These are phyloP conservation scores for Aspergillus nanangensis DNA, from an alignment of 495 filamentous ascomycete species.

Conservation along the genomic window DNA sequence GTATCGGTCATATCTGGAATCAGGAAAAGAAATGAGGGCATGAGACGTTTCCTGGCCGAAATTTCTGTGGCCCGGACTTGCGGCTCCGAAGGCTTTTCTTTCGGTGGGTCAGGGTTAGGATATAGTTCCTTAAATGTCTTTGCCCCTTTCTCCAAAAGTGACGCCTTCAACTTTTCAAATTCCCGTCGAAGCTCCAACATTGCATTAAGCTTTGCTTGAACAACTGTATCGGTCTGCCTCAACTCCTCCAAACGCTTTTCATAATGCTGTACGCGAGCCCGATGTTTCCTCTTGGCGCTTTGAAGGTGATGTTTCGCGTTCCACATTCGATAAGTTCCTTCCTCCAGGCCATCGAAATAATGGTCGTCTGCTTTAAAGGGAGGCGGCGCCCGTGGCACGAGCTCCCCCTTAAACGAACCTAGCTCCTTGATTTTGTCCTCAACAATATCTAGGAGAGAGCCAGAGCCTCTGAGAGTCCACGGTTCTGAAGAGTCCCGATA, in stretches of 20 bases:
- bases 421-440: conserved; percentile 43
- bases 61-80: not conserved
- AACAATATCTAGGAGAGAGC: conserved; percentile 55
- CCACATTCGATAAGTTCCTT: conserved; percentile 52
- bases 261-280: conserved; percentile 13
- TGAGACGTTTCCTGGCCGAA: conserved; percentile 37
- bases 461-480: too few species aligned
- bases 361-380: conserved; percentile 25
- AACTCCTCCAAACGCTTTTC: too few species aligned
- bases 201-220: too few species aligned
- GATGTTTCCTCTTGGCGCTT: conserved; percentile 27
- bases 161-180: conserved; percentile 48
- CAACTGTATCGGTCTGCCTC: too few species aligned
- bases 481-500: too few species aligned
- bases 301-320: not conserved
- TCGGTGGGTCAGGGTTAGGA: conserved; percentile 39
- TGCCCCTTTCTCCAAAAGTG: conserved; percentile 50
- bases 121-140: conserved; percentile 62
- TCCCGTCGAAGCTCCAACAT: conserved; percentile 44
- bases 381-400: conserved; percentile 10
- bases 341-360: conserved; percentile 39
- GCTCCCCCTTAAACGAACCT: conserved; percentile 33
- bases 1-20: conserved; percentile 47
- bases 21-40: conserved; percentile 44
- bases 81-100: not conserved